Evolutionary conservation across 768 basidiomycete species (phyloP), one percentile per base, ranked within the genome.

Genomic region (Pleurotus sapidus): DNA sequence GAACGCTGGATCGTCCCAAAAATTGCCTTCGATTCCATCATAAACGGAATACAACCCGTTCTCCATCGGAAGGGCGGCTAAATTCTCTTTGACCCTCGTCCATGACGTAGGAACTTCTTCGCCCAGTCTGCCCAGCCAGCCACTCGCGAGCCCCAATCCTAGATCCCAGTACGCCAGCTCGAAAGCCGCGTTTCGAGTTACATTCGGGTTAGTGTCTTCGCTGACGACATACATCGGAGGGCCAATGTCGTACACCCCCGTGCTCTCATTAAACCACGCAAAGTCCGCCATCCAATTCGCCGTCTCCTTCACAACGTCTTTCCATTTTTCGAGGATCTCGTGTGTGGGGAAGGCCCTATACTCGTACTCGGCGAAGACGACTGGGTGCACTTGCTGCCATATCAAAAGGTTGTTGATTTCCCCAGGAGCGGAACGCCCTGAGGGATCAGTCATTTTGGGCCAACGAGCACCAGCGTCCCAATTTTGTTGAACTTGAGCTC

Each of bases 361-460:
- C 58, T 83, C 80, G 70, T 83, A 83, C 59, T 77, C 67, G 1
- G 84, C 83, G 60, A 86, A 84, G 9, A 83, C 69, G 30, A 86
- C 70, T 1, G 84, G 83, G 64, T 86, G 83, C 0, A 78, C 77
- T 64, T 84, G 84, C 62, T 84, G 77, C 83, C 83, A 86, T 56
- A 86, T 81, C 38, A 86, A 74, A 14, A 84, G 75, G 62, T 83
- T 80, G 70, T 86, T 86, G 63, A 84, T 84, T 57, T 84, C 74
- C 1, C 84, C 84, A 0, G 84, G 84, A 0, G 83, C 72, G 11
- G 79, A 81, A 14, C 83, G 77, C 5, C 84, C 84, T 0, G 76
- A 73, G 0, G 84, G 84, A 59, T 84, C 83, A 7, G 81, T 83
- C 83, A 84, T 84, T 65, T 86, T 86, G 6, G 81, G 77, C 83